A percentile compares a stretch with the other conserved stretches of the same genome.
These are phyloP conservation scores for Didymella sp. DNA, from an alignment of 2,329 filamentous ascomycete species.

Conservation along the genomic window DNA sequence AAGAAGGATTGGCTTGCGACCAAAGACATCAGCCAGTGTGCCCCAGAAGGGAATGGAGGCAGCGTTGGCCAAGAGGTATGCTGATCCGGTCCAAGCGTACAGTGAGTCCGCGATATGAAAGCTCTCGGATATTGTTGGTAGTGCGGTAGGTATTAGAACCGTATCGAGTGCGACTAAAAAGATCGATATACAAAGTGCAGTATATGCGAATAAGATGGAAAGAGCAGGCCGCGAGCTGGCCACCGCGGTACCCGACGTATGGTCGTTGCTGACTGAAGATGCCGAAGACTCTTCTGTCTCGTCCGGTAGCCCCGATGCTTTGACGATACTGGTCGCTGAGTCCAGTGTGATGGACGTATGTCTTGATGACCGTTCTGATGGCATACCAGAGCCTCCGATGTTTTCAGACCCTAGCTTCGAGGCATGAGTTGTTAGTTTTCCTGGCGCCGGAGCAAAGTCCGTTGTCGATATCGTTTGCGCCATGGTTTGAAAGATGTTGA, in stretches of 20 bases:
- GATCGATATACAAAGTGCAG: constrained; percentile 44
- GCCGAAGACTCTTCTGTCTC: neutral
- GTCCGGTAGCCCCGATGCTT: neutral
- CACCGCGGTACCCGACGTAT: neutral
- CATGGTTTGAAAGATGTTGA: constrained; percentile 1
- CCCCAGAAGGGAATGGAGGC: constrained; percentile 53
- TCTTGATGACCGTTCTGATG: constrained; percentile 10
- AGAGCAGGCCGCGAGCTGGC: constrained; percentile 1
- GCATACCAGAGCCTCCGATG: neutral
- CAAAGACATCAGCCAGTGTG: constrained; percentile 50
- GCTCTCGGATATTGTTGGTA: constrained; percentile 69
- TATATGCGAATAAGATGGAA: constrained; percentile 34
- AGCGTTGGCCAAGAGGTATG: constrained; percentile 49
- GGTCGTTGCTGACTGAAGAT: neutral
- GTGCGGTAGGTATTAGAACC: constrained; percentile 69
- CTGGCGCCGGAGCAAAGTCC: constrained; percentile 2
- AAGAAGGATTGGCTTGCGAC: constrained; percentile 46
- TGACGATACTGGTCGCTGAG: constrained; percentile 4
- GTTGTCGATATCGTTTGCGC: neutral
- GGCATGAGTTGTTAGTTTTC: neutral
- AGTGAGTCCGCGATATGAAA: constrained; percentile 69
- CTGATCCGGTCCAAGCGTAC: constrained; percentile 77
- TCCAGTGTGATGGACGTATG: constrained; percentile 17
- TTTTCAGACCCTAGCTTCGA: neutral
- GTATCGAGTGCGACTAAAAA: constrained; percentile 56